Percentiles rank a stretch among this genome's conserved stretches.
These are phyloP conservation scores for Vigna nakashimae DNA, from an alignment of 306 rosid genomes.

Conservation along the genomic window DNA sequence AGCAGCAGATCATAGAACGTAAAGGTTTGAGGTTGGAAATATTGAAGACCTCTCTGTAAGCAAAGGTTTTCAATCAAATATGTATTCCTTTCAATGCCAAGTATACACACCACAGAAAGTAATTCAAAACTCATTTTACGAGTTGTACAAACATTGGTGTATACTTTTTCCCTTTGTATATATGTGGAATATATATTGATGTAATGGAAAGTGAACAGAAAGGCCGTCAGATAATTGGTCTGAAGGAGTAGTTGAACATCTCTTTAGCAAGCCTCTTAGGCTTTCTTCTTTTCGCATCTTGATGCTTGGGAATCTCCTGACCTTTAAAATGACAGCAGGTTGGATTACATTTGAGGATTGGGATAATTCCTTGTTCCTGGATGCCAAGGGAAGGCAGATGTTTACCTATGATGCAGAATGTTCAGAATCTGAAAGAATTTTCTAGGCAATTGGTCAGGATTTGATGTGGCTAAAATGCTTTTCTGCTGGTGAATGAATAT, in stretches of 20 bases:
- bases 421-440: not conserved
- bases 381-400: not conserved
- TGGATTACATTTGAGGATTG: not conserved
- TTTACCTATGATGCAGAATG: not conserved
- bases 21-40: constrained; percentile 39
- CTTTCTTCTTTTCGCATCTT: not conserved
- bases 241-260: not conserved
- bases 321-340: not conserved
- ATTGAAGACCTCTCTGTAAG: constrained; percentile 36
- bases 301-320: not conserved
- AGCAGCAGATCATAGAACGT: constrained; percentile 5
- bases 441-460: not conserved
- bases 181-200: not conserved
- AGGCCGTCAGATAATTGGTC: constrained; percentile 16
- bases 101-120: constrained; percentile 11
- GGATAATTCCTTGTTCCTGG: not conserved
- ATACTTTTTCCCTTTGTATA: constrained; percentile 12
- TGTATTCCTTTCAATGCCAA: constrained; percentile 24
- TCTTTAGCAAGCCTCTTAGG: not conserved
- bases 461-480: not conserved
- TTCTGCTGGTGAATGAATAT: not conserved
- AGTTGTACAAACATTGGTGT: not conserved
- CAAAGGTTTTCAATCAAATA: constrained; percentile 19
- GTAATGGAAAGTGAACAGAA: constrained; percentile 18
- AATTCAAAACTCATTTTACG: constrained; percentile 21